Evolutionary conservation across 108 stramenopile species (phyloP), one percentile per base, ranked within the genome.

Genomic region (Parietichytrium sp.): DNA sequence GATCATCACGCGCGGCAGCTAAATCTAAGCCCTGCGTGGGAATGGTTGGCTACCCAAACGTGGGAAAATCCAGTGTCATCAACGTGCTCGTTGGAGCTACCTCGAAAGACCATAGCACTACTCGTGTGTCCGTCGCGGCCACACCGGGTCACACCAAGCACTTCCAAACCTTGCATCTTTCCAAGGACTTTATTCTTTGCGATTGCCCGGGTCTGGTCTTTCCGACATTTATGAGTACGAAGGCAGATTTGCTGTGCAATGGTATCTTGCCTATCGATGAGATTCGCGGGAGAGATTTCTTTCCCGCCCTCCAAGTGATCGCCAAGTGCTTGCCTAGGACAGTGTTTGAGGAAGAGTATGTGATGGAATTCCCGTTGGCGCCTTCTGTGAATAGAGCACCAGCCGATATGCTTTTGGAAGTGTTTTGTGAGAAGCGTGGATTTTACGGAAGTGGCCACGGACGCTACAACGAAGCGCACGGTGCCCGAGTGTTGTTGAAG

Each of bases 171-270:
- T 89, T 98, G 18, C 84, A 93, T 23, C 79, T 98, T 16, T 93
- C 93, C n/a, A 79, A 89, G 33, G 87, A 93, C 45, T 93, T 97
- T 81, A 90, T 95, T 89, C 92, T 98, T 13, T 97, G 97, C 85
- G 98, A 98, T 92, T 98, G 98, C 87, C 98, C 98, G 20, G 98
- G 98, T 77, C 89, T 99, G 13, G 98, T 99, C 3, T 99, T 99
- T 84, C 98, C 98, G 13, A 94, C 95, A 29, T 97, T 99, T 86
- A 97, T 99, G n/a, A 47, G 48, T 18, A 51, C 72, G 26, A 30
- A 42, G 20, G 84, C 55, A 38, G 83, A 85, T 26, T 4, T 85
- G n/a, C 26, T 92, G 84, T 90, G 96, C 93, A 55, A 95, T 88
- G 98, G 98, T 30, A 94, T 98, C 26, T 93, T 96, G 85, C 98